Evolutionary conservation across 169 alveolate genomes (phyloP), one percentile per base, ranked within the genome.

Genomic region (Plasmodium berghei): DNA sequence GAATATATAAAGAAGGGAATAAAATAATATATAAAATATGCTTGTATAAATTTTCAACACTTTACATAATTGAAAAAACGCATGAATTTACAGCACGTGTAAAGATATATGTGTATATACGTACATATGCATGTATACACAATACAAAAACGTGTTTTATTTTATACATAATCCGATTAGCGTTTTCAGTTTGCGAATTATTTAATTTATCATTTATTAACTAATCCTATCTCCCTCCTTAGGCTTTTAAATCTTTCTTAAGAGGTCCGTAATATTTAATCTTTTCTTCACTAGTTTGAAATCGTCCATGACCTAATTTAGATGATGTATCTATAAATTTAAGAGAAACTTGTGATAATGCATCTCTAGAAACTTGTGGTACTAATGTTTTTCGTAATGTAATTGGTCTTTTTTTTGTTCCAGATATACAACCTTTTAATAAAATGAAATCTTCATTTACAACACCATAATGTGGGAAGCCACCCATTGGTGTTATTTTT

Each of bases 241-340:
- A 75, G 9, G 89, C 77, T 69, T 75, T 75, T 67, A 75, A 62
- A 56, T 75, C 89, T 67, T 90, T 95, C 89, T 96, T 94, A 71
- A 94, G 94, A n/a, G 99, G 98, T 73, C 99, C 99, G 91, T 94
- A 97, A 98, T 97, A 98, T 94, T 97, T 98, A 93, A 94, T 96
- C 96, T 98, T 99, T 94, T 99, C 99, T 59, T 96, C 99, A 48
- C 97, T 90, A 73, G 99, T 99, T 94, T 99, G 99, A 99, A 98
- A 99, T 92, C 99, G 96, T 55, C 99, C 99, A 92, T 99, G 99
- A 20, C 99, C 99, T 87, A 97, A 95, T 96, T 99, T 99, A 92
- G 99, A 97, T 9, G 99, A 97, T 42, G 99, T 99, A 95, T 99
- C 99, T 95, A 99, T 98, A 97, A 99, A 99, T 97, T 98, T 98